These are phyloP conservation scores for Clavispora carvajalis DNA, from an alignment of 805 yeast species.

Conservation along the genomic window DNA sequence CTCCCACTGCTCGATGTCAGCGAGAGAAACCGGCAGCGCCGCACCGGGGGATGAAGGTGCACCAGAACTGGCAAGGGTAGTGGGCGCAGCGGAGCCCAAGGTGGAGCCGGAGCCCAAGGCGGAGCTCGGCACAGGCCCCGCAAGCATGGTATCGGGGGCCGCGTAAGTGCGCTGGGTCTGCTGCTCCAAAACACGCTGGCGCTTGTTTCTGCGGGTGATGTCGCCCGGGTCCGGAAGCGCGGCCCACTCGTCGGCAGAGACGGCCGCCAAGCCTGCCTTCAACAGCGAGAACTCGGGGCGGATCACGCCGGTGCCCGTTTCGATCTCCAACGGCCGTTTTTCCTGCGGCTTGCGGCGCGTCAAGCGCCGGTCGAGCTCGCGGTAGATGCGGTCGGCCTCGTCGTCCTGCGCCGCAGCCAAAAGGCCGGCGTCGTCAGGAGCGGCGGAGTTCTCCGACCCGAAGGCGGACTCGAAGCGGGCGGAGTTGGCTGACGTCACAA, in stretches of 20 bases:
- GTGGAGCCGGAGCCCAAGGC: too few species aligned
- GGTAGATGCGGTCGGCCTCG: conserved; percentile 73
- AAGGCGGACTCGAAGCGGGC: conserved; percentile 30
- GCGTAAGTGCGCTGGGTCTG: conserved; percentile 70
- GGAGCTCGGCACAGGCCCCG: too few species aligned
- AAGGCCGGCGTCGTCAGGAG: not conserved
- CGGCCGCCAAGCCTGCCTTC: conserved; percentile 53
- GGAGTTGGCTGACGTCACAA: conserved; percentile 77
- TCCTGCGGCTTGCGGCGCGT: conserved; percentile 7
- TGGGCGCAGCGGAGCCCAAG: too few species aligned
- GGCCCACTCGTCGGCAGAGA: conserved; percentile 74
- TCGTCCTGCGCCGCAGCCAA: conserved; percentile 48
- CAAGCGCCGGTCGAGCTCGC: conserved; percentile 56
- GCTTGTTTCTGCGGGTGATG: conserved; percentile 71
- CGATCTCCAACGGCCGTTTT: conserved; percentile 8
- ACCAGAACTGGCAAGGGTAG: not conserved
- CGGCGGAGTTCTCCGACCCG: conserved; percentile 16
- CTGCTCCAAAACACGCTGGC: conserved; percentile 59
- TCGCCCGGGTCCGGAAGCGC: conserved; percentile 85
- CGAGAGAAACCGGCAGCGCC: conserved; percentile 3
- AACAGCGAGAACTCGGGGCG: conserved; percentile 62
- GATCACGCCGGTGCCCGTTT: conserved; percentile 10
- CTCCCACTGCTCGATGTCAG: conserved; percentile 13
- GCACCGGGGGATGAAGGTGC: not conserved
- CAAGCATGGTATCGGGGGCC: conserved; percentile 67